phyloP scores from a whole-genome alignment of 768 basidiomycete species.

The Pleurotus djamor region DNA sequence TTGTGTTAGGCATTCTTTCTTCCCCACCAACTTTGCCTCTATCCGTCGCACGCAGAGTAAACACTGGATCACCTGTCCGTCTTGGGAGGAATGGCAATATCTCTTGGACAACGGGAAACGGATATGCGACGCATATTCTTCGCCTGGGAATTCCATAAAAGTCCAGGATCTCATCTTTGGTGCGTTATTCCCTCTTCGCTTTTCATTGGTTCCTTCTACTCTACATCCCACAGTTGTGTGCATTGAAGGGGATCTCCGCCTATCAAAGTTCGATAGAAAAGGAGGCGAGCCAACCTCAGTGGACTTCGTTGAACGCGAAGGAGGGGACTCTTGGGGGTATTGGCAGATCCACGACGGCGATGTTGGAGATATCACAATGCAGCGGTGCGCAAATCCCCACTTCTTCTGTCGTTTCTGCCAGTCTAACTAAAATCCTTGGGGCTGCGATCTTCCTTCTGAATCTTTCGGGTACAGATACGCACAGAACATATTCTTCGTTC shows the following conservation, averaged over 20 bases:
- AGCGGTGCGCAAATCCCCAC: not conserved
- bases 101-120: not conserved
- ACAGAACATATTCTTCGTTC: not conserved
- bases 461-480: not conserved
- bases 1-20: not conserved
- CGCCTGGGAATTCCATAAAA: not conserved
- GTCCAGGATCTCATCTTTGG: not conserved
- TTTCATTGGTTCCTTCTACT: not conserved
- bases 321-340: not conserved
- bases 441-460: not conserved
- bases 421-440: too few species aligned
- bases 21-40: not conserved
- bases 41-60: not conserved
- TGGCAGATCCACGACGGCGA: not conserved
- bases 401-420: too few species aligned
- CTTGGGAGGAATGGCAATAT: not conserved
- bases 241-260: not conserved
- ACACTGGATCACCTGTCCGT: not conserved
- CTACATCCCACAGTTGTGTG: not conserved
- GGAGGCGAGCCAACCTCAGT: not conserved
- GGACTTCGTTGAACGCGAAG: not conserved
- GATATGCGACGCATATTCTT: not conserved
- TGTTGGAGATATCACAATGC: not conserved
- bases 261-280: not conserved
- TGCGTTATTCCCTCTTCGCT: not conserved